Percentiles rank a stretch among this genome's conserved stretches.
phyloP scores from a whole-genome alignment of 805 yeast genomes.

The Torulaspora microellipsoides region DNA sequence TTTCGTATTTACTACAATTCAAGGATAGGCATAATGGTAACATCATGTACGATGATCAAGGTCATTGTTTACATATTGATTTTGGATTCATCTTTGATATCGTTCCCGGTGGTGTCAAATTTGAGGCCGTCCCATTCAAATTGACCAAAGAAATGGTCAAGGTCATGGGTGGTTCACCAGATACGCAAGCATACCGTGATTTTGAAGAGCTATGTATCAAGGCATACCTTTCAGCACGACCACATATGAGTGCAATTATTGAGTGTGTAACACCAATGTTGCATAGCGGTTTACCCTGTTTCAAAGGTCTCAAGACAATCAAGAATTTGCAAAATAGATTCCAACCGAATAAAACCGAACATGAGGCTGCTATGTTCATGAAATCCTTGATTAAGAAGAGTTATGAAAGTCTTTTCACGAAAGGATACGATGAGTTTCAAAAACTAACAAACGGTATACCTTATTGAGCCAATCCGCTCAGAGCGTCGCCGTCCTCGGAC shows the following conservation, averaged over 20 bases:
- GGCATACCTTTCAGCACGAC: constrained; percentile 83
- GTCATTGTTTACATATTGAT: constrained; percentile 93
- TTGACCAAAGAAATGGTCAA: constrained; percentile 93
- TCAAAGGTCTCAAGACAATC: constrained; percentile 77
- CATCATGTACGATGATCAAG: constrained; percentile 91
- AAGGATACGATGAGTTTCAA: constrained; percentile 97
- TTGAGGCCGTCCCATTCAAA: constrained; percentile 97
- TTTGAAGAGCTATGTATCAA: constrained; percentile 94
- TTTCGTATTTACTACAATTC: constrained; percentile 85
- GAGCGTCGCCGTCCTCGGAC: not conserved
- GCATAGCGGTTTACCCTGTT: constrained; percentile 93
- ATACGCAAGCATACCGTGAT: constrained; percentile 85
- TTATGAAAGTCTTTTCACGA: constrained; percentile 83
- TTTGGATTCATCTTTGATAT: constrained; percentile 98
- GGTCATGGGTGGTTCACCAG: constrained; percentile 87
- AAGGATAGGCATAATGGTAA: constrained; percentile 99
- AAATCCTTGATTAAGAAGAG: constrained; percentile 71
- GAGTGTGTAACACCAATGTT: constrained; percentile 89
- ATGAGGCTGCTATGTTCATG: constrained; percentile 79
- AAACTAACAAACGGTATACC: constrained; percentile 96
- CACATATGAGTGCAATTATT: constrained; percentile 79
- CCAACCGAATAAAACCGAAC: constrained; percentile 73
- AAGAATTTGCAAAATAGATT: constrained; percentile 72
- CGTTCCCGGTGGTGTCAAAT: constrained; percentile 97
- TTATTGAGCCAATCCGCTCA: constrained; percentile 43